These are phyloP conservation scores for Cocos nucifera DNA, from an alignment of 176 grass and related monocot species.

Conservation along the genomic window DNA sequence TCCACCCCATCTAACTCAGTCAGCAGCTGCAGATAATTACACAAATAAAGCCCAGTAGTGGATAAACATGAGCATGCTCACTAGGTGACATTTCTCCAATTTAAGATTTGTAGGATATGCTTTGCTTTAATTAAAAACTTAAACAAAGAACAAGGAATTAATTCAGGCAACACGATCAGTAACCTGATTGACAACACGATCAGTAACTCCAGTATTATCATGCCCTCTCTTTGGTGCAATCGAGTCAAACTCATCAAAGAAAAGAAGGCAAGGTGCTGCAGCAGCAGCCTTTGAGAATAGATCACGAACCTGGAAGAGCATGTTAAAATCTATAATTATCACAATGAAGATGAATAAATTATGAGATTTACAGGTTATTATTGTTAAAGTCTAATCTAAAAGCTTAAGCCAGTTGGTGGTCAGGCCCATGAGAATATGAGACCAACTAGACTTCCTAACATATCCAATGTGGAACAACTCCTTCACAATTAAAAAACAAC, in stretches of 20 bases:
- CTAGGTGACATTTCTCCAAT: not conserved
- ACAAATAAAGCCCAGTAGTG: not conserved
- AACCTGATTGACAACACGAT: constrained; percentile 99
- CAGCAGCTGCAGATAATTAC: constrained; percentile 62
- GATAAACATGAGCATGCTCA: not conserved
- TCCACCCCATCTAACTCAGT: constrained; percentile 96
- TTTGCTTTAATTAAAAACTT: constrained; percentile 5
- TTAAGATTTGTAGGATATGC: not conserved
- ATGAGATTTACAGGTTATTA: too few species aligned
- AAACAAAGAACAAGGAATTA: not conserved
- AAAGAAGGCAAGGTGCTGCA: constrained; percentile 80
- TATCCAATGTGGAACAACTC: too few species aligned
- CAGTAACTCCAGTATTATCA: constrained; percentile 83
- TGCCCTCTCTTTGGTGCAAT: constrained; percentile 83
- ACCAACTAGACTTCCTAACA: too few species aligned
- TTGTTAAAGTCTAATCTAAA: too few species aligned
- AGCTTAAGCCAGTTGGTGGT: too few species aligned
- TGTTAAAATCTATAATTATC: not conserved
- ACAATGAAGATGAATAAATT: too few species aligned
- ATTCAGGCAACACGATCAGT: not conserved
- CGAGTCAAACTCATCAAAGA: constrained; percentile 97
- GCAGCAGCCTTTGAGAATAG: constrained; percentile 82
- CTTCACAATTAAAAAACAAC: too few species aligned
- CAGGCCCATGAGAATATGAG: too few species aligned
- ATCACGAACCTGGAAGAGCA: constrained; percentile 63